Evolutionary conservation across 164 flowering plant genomes (phyloP).

Genomic region (Liriodendron chinense): DNA sequence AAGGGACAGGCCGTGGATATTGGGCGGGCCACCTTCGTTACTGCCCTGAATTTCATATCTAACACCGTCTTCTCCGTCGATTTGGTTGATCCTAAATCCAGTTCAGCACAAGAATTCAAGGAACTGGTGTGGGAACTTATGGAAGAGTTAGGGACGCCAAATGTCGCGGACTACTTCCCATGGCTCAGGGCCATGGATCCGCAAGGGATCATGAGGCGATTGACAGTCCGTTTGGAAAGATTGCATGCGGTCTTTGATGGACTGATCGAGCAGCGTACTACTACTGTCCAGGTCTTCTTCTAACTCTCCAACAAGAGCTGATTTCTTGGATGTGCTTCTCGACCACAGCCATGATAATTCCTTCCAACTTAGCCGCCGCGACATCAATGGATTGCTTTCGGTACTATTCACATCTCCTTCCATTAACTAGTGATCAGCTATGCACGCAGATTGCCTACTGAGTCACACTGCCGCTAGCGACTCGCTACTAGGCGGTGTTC

Average conservation of each 20-base stretch:
- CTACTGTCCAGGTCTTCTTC: background rate
- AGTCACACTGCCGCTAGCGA: too few species aligned
- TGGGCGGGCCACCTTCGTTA: background rate
- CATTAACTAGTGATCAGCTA: too few species aligned
- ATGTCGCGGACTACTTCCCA: constrained; percentile 2
- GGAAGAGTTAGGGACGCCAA: constrained; percentile 1
- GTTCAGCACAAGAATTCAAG: constrained; percentile 5
- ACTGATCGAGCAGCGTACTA: background rate
- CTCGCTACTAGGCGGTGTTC: too few species aligned
- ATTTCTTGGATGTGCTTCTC: constrained; percentile 7
- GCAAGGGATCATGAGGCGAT: background rate
- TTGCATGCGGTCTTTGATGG: background rate
- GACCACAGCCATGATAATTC: background rate
- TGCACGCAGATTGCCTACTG: too few species aligned
- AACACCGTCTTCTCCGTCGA: constrained; percentile 5
- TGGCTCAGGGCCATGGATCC: background rate
- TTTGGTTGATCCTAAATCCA: background rate
- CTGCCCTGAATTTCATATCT: background rate
- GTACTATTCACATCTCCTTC: background rate
- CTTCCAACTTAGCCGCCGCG: background rate
- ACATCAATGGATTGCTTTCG: background rate
- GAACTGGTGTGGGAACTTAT: background rate
- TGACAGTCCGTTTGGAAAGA: background rate
- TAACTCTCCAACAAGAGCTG: background rate
- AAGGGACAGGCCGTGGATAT: background rate